Conservation (phyloP, 352 stramenopile genomes). For the Globisporangium viniferum region DNA sequence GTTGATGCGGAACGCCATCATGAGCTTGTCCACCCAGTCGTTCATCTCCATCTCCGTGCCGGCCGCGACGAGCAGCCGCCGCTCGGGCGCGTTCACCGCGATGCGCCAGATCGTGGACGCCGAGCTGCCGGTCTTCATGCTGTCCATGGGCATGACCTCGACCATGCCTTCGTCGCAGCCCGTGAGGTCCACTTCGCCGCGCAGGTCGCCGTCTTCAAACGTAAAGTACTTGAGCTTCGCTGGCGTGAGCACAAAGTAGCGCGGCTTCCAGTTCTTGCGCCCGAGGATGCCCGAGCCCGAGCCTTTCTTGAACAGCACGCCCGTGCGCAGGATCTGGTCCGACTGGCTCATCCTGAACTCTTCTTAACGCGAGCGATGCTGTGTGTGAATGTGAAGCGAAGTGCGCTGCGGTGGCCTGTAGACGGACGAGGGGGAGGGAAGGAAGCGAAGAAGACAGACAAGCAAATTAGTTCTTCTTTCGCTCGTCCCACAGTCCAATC, state of each 20-base stretch:
- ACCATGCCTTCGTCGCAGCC: slow-evolving; percentile 58
- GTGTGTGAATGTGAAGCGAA: background rate
- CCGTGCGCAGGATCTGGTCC: slow-evolving; percentile 59
- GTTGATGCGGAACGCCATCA: slow-evolving; percentile 60
- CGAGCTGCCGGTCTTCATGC: slow-evolving; percentile 70
- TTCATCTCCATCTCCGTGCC: slow-evolving; percentile 86
- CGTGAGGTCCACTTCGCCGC: slow-evolving; percentile 65
- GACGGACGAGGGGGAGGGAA: too few species aligned
- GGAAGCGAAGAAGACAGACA: background rate
- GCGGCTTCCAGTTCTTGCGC: too few species aligned
- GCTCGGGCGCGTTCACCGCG: slow-evolving; percentile 57
- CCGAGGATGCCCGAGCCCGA: slow-evolving; percentile 62
- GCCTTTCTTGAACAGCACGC: slow-evolving; percentile 83
- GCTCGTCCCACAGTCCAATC: too few species aligned
- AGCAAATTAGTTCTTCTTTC: background rate
- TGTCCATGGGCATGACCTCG: slow-evolving; percentile 78
- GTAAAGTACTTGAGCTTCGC: slow-evolving; percentile 68
- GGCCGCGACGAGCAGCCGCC: slow-evolving; percentile 60
- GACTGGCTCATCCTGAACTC: slow-evolving; percentile 28
- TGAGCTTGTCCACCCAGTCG: slow-evolving; percentile 76
- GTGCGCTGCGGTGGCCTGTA: background rate
- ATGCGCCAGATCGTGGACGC: slow-evolving; percentile 78
- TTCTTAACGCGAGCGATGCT: background rate
- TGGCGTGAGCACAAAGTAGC: slow-evolving; percentile 20
- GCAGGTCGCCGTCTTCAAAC: slow-evolving; percentile 76